Evolutionary conservation across 352 stramenopile genomes (phyloP).

Genomic region (Phytophthora tentaculata): DNA sequence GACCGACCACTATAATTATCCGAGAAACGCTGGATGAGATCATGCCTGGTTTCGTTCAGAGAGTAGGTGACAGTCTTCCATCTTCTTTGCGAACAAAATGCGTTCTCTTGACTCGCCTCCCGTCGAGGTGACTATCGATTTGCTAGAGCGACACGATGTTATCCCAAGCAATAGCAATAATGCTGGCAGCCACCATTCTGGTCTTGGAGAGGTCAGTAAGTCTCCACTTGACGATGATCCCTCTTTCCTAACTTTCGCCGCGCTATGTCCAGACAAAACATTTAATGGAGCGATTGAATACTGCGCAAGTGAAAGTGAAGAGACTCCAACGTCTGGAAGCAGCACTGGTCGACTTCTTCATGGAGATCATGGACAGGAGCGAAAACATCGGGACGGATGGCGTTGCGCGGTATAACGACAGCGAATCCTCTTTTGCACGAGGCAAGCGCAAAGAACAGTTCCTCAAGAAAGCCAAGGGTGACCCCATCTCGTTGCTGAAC

Average conservation of each 20-base stretch:
- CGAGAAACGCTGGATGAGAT: conserved; percentile 9
- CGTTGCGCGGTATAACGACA: conserved; percentile 14
- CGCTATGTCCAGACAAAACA: conserved; percentile 50
- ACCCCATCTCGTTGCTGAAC: conserved; percentile 75
- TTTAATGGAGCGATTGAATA: conserved; percentile 65
- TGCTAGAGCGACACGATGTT: conserved; percentile 13
- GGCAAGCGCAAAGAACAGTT: conserved; percentile 64
- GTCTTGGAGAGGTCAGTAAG: conserved; percentile 27
- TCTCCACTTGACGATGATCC: background rate
- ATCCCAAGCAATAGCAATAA: conserved; percentile 11
- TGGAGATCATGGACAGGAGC: conserved; percentile 69
- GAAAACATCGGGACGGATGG: conserved; percentile 10
- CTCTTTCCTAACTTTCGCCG: background rate
- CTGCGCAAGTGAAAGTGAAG: conserved; percentile 72
- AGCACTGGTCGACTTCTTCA: conserved; percentile 74
- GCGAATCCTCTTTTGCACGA: conserved; percentile 48
- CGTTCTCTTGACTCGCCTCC: conserved; percentile 20
- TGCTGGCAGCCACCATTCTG: conserved; percentile 7
- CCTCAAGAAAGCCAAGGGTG: conserved; percentile 60
- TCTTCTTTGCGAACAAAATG: conserved; percentile 5
- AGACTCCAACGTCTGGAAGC: conserved; percentile 65
- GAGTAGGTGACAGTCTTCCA: background rate
- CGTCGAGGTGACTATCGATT: conserved; percentile 19
- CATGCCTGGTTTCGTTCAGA: too few relatives aligned
- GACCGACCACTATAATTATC: conserved; percentile 28